Conservation (phyloP, 805 yeast species). For the Hanseniaspora singularis region DNA sequence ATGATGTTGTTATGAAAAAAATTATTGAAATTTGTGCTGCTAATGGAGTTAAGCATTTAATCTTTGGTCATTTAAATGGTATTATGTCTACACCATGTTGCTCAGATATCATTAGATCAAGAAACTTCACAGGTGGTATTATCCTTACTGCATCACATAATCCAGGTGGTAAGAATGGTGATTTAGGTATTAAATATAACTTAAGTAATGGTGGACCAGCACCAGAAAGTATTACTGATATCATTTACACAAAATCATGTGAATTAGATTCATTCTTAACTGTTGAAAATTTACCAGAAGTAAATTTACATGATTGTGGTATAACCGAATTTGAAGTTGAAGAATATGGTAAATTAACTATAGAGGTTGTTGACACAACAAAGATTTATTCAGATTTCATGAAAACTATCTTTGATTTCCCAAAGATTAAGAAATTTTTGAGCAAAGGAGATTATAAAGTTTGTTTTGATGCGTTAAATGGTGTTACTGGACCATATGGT, state of each 20-base stretch:
- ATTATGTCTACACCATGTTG: conserved; percentile 93
- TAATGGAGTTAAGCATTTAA: conserved; percentile 74
- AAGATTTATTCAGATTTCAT: conserved; percentile 64
- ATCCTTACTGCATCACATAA: conserved; percentile 93
- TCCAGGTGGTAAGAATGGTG: conserved; percentile 92
- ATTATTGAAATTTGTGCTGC: conserved; percentile 81
- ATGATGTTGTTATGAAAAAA: conserved; percentile 64
- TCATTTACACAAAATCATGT: conserved; percentile 62
- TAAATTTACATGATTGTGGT: conserved; percentile 57
- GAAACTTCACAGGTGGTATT: conserved; percentile 79
- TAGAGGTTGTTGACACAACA: conserved; percentile 77
- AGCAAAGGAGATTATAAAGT: conserved; percentile 47
- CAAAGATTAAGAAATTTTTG: conserved; percentile 61
- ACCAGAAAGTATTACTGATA: conserved; percentile 85
- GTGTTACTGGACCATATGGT: conserved; percentile 97
- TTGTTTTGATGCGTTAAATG: conserved; percentile 81
- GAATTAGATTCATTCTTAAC: conserved; percentile 49
- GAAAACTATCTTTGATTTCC: conserved; percentile 79
- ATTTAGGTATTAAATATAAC: conserved; percentile 91
- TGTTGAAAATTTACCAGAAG: conserved; percentile 43
- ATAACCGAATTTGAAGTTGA: conserved; percentile 12
- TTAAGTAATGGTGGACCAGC: conserved; percentile 96
- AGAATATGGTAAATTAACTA: conserved; percentile 36
- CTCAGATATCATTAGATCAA: conserved; percentile 74
- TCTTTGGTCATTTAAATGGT: conserved; percentile 71